Evolutionary conservation across 345 rosid genomes (phyloP).

Genomic region (Excoecaria agallocha): DNA sequence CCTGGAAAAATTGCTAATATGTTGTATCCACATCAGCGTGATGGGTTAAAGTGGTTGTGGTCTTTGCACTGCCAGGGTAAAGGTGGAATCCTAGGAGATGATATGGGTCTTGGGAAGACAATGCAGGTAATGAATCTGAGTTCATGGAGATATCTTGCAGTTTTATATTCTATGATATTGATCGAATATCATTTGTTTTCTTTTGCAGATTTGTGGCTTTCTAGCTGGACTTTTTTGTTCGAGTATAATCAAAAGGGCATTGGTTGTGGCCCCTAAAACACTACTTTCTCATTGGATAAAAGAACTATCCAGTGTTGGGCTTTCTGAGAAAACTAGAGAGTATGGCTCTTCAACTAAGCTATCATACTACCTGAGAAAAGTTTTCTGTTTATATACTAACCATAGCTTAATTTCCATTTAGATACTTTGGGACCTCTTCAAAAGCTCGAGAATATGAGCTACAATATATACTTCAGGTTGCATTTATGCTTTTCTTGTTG

Average conservation of each 20-base stretch:
- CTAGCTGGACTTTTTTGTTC: conserved; percentile 89
- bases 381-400: conserved; percentile 3
- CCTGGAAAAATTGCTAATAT: conserved; percentile 57
- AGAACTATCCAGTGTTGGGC: conserved; percentile 83
- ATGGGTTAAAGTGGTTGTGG: conserved; percentile 95
- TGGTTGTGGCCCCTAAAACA: conserved; percentile 93
- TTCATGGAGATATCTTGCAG: background rate
- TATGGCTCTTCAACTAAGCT: conserved; percentile 34
- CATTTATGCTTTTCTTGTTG: conserved; percentile 15
- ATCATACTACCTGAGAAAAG: background rate
- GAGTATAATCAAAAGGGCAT: conserved; percentile 66
- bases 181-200: conserved; percentile 17
- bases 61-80: conserved; percentile 79
- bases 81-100: conserved; percentile 98
- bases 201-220: conserved; percentile 76
- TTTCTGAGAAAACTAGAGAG: conserved; percentile 83
- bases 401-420: conserved; percentile 23
- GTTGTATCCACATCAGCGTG: conserved; percentile 83
- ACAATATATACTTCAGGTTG: conserved; percentile 79
- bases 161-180: background rate
- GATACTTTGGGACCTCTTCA: conserved; percentile 71
- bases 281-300: conserved; percentile 94
- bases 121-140: conserved; percentile 65
- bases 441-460: conserved; percentile 89
- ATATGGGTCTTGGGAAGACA: conserved; percentile 99